phyloP scores from a whole-genome alignment of 2,329 filamentous ascomycete species.

The Colletotrichum somersetense region DNA sequence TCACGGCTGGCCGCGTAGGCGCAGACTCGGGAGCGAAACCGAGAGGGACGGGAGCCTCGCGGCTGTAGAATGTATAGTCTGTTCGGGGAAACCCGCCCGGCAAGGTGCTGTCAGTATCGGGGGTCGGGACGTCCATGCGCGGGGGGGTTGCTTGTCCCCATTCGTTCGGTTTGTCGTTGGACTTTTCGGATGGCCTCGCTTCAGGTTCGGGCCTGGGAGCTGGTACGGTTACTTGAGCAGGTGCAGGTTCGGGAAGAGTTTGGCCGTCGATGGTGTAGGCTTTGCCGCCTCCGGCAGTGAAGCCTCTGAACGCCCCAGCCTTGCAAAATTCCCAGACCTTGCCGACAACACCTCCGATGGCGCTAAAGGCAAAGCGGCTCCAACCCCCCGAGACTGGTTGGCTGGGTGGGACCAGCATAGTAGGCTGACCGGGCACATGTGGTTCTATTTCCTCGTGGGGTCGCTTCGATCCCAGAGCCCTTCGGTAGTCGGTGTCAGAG shows the following conservation, averaged over 20 bases:
- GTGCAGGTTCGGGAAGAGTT: conserved; percentile 7
- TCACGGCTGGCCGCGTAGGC: conserved; percentile 61
- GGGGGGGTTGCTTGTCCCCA: conserved; percentile 5
- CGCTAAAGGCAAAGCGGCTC: conserved; percentile 70
- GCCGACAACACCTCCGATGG: conserved; percentile 76
- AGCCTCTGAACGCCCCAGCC: conserved; percentile 80
- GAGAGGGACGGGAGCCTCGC: conserved; percentile 47
- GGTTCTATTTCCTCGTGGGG: conserved; percentile 54
- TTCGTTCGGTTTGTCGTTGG: neutral
- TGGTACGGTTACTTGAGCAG: neutral
- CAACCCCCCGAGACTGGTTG: conserved; percentile 58
- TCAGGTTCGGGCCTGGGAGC: neutral
- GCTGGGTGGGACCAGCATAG: conserved; percentile 50
- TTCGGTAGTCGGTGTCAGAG: conserved; percentile 69
- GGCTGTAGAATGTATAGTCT: conserved; percentile 49
- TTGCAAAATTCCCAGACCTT: conserved; percentile 90
- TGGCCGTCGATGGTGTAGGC: conserved; percentile 69
- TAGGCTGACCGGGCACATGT: conserved; percentile 48
- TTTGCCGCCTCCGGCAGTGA: conserved; percentile 85
- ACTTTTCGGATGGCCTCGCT: conserved; percentile 1
- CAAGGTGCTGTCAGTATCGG: conserved; percentile 37
- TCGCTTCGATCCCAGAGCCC: conserved; percentile 63
- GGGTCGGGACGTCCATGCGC: conserved; percentile 4
- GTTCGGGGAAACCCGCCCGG: conserved; percentile 47
- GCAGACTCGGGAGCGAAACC: conserved; percentile 55